Evolutionary conservation across 1,284 basidiomycete species (phyloP), one percentile per base, ranked within the genome.

Genomic region (Naganishia liquefaciens): DNA sequence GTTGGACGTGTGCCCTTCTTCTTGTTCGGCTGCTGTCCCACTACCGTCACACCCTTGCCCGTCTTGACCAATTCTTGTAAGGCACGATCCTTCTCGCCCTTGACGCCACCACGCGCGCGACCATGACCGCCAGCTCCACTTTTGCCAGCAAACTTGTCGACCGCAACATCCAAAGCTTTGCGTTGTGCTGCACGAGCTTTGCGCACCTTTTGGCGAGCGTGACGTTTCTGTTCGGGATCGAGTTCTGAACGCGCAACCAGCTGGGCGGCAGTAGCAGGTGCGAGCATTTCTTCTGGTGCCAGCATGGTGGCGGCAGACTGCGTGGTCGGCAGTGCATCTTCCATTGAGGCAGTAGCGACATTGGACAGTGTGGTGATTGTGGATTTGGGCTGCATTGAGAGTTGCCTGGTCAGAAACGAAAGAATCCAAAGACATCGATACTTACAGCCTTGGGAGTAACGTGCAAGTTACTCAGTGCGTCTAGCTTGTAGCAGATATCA

Each of bases 401-500:
- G 13, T 39, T 39, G 11, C 15, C n/a, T n/a, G n/a, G 54, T 44
- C 9, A 30, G 28, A 21, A 43, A 11, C 5, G 15, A 2, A 9
- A 33, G 46, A n/a, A 44, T 17, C n/a, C 5, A 39, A 44, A n/a
- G n/a, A 39, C 17, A 33, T 5, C 3, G 13, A 19, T 37, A 50
- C 87, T 68, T 70, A 93, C 93, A 75, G 88, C 87, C 79, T 97
- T 97, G 4, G 96, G 96, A 5, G 91, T 90, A 77, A 93, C 98
- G 79, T 98, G 92, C 3, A 94, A 88, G 75, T 96, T 97, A 75
- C 89, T 91, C 47, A 99, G 81, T 7, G 94, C 93, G 79, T 99
- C 95, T 33, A 99, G 83, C 77, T 96, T 97, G 67, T 85, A 83
- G 69, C 88, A 92, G 46, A 99, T 88, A 50, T 85, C 84, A 65